Conservation (phyloP, 169 alveolate genomes). For the Perkinsus olseni region DNA sequence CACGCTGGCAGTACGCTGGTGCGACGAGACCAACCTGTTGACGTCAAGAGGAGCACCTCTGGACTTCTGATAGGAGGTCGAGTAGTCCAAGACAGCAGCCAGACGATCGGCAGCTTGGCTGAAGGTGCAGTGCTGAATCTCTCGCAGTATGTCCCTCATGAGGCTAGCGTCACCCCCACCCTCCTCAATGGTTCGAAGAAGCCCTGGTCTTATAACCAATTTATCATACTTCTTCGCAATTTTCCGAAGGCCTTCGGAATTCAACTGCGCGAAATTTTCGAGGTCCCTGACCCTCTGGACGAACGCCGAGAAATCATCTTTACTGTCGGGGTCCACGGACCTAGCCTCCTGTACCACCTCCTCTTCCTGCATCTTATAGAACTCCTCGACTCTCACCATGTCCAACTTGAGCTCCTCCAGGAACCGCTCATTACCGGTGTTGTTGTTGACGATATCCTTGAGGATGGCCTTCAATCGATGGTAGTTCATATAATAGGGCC, state of each 20-base stretch:
- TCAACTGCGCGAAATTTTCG: neutral
- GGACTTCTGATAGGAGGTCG: neutral
- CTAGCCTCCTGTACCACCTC: neutral
- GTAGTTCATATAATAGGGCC: neutral
- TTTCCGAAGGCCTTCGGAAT: neutral
- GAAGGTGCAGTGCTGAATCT: neutral
- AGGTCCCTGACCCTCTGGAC: neutral
- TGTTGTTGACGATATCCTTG: neutral
- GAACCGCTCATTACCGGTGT: neutral
- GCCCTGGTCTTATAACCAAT: neutral
- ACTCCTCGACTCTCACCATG: conserved; percentile 1
- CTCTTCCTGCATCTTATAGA: neutral
- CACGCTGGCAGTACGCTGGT: neutral
- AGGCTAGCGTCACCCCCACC: neutral
- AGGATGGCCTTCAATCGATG: neutral
- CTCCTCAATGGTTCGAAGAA: neutral
- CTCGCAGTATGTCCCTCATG: neutral
- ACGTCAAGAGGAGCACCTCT: neutral
- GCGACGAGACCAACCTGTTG: neutral
- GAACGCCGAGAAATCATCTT: neutral
- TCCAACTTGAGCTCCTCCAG: conserved; percentile 11
- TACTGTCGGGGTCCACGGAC: neutral
- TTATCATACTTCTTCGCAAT: neutral
- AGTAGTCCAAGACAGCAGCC: neutral
- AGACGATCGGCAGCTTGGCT: neutral